Base-by-base conservation (phyloP, 306 rosid species). In the Spatholobus suberectus region DNA sequence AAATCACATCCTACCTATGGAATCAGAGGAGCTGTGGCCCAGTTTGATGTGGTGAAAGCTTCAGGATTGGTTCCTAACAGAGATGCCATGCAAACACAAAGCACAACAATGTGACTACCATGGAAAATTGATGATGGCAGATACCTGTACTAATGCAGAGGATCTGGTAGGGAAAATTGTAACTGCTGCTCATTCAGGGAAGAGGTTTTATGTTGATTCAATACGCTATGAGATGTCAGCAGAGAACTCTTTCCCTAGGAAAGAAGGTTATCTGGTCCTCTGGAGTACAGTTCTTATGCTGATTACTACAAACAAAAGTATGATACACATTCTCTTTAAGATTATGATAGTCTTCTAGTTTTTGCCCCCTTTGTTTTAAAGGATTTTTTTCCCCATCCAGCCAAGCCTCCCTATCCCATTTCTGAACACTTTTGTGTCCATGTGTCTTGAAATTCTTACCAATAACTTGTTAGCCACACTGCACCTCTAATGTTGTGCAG, bases 271-370 rank as follows among this genome's bases (percentile, higher is more conserved):
- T 86, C 99, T 74, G 99, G 99, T 82, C 98, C 99, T 61, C 83
- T 96, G 86, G 99, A 96, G 91, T 96, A 96, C 89, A 96, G 96
- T 82, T 92, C 99, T 55, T 96, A 96, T 88, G 97, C 99, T 78
- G 97, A 94, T 88, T 96, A 96, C 86, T 96, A 96, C 92, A 94
- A 94, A 85, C 99, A 91, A 88, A 96, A 96, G 99, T 96, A 94
- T 69, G 90, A 72, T 77, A 46, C 51, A 40, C 66, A 37, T 87
- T 91, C 74, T 73, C 77, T 76, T 66, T 76, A 73, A 10, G 75
- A 77, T 86, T 67, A 37, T 40, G 43, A 47, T 79, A 40, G 40
- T 61, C 20, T 85, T 77, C 43, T 41, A 32, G 32, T 85, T 83
- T 57, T 46, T n/a, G n/a, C 12, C 65, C 20, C 70, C n/a, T n/a